phyloP scores from a whole-genome alignment of 768 basidiomycete genomes.

The Trametes cinnabarina region DNA sequence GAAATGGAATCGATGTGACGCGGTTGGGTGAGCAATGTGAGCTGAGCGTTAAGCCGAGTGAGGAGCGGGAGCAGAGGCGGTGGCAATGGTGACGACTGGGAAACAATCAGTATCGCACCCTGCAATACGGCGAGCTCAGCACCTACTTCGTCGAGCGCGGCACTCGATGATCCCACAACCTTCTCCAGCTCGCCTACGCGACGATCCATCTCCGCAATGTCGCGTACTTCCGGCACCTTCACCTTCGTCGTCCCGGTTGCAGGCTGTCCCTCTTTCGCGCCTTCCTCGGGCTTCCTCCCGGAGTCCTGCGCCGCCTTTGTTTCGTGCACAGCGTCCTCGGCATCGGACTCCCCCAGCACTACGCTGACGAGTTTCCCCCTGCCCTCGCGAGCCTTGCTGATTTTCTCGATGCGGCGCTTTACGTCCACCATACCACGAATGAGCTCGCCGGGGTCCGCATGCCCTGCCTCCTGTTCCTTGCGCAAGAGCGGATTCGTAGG shows the following conservation, averaged over 20 bases:
- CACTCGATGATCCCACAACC: slow-evolving; percentile 76
- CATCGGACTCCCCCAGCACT: slow-evolving; percentile 40
- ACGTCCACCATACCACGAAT: slow-evolving; percentile 78
- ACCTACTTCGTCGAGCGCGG: slow-evolving; percentile 78
- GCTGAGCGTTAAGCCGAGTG: slow-evolving; percentile 77
- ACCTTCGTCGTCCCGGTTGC: neutral
- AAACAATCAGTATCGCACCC: neutral
- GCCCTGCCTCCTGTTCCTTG: slow-evolving; percentile 56
- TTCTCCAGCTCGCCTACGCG: slow-evolving; percentile 83
- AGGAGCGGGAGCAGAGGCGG: slow-evolving; percentile 82
- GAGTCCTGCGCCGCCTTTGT: neutral
- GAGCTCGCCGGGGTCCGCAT: slow-evolving; percentile 70
- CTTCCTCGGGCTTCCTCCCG: slow-evolving; percentile 22
- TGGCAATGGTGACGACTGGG: slow-evolving; percentile 67
- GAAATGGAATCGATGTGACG: slow-evolving; percentile 95
- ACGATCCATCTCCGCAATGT: slow-evolving; percentile 73
- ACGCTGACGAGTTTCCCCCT: slow-evolving; percentile 60
- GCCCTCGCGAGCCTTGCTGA: slow-evolving; percentile 64
- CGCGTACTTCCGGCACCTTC: slow-evolving; percentile 37
- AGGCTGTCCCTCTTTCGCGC: slow-evolving; percentile 12
- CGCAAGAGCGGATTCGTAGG: slow-evolving; percentile 69
- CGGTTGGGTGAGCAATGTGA: slow-evolving; percentile 89
- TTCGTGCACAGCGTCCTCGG: slow-evolving; percentile 13
- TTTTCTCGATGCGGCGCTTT: slow-evolving; percentile 63
- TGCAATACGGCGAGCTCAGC: neutral